A percentile compares a stretch with the other conserved stretches of the same genome.
Conservation (phyloP, 108 stramenopile species). For the Conticribra guillardii region DNA sequence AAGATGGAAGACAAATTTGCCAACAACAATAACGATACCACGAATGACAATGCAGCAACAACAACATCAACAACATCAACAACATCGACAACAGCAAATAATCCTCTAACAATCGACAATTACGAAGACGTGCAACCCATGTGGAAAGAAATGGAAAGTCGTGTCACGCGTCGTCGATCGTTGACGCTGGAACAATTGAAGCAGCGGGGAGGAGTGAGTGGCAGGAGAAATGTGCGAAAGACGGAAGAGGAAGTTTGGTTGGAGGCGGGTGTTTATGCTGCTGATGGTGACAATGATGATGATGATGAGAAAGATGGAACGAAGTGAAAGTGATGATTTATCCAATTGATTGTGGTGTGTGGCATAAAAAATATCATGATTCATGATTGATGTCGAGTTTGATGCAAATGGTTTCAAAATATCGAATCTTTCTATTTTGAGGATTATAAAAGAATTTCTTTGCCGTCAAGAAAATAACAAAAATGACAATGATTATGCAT, state of each 20-base stretch:
- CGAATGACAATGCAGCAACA: too few species aligned
- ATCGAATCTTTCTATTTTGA: too few species aligned
- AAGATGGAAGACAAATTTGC: slow-evolving; percentile 40
- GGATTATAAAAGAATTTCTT: too few species aligned
- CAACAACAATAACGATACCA: background rate
- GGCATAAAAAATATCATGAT: background rate
- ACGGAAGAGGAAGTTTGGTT: slow-evolving; percentile 90
- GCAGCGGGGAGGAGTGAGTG: slow-evolving; percentile 66
- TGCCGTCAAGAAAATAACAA: too few species aligned
- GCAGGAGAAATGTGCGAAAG: slow-evolving; percentile 69
- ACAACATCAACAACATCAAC: too few species aligned
- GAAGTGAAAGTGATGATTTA: background rate
- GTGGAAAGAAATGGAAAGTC: slow-evolving; percentile 91
- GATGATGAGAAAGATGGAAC: background rate
- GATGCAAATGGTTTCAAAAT: too few species aligned
- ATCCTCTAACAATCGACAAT: slow-evolving; percentile 43
- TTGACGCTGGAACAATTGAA: slow-evolving; percentile 55
- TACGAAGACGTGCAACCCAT: slow-evolving; percentile 88
- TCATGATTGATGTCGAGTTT: too few species aligned
- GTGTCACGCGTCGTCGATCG: slow-evolving; percentile 68
- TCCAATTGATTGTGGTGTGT: background rate
- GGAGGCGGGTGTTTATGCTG: slow-evolving; percentile 73
- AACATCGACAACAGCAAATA: slow-evolving; percentile 1
- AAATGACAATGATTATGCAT: too few species aligned
- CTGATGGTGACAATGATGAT: background rate